These are phyloP conservation scores for Trichosporon ovoides DNA, from an alignment of 1,284 basidiomycete genomes.

Conservation along the genomic window DNA sequence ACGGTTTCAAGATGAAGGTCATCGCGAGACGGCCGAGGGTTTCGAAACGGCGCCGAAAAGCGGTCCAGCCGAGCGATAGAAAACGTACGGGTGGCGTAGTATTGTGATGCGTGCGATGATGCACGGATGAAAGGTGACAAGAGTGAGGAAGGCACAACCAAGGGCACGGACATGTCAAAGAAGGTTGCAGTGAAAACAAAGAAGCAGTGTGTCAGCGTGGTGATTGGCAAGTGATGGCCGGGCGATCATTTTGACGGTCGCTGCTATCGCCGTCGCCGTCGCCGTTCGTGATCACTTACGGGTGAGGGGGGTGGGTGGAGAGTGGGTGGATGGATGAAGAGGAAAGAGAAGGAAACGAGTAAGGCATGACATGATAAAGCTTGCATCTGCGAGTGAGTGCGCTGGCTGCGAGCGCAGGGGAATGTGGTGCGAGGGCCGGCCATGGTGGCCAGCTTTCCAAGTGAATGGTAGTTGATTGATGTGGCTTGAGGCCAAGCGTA, in stretches of 20 bases:
- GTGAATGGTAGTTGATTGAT: neutral
- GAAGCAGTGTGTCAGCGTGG: neutral
- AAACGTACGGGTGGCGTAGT: neutral
- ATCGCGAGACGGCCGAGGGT: no score
- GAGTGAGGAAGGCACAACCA: neutral
- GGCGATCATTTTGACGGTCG: neutral
- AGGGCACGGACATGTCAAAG: neutral
- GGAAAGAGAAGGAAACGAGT: neutral
- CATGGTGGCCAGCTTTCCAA: neutral
- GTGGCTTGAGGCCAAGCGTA: conserved; percentile 3
- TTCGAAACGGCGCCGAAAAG: no score
- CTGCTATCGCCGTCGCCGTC: no score
- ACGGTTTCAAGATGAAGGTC: no score
- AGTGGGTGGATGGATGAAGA: neutral
- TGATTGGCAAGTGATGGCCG: neutral
- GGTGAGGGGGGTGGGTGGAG: neutral
- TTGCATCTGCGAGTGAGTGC: no score
- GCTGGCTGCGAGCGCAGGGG: no score
- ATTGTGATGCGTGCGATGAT: neutral
- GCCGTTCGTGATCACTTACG: neutral
- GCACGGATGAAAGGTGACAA: neutral
- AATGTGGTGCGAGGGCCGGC: no score
- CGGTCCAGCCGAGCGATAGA: neutral
- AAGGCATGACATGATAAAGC: no score
- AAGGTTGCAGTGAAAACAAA: neutral